Percentiles rank a stretch among this genome's conserved stretches.
phyloP scores from a whole-genome alignment of 2,329 filamentous ascomycete species.

The Grosmannia clavigera region DNA sequence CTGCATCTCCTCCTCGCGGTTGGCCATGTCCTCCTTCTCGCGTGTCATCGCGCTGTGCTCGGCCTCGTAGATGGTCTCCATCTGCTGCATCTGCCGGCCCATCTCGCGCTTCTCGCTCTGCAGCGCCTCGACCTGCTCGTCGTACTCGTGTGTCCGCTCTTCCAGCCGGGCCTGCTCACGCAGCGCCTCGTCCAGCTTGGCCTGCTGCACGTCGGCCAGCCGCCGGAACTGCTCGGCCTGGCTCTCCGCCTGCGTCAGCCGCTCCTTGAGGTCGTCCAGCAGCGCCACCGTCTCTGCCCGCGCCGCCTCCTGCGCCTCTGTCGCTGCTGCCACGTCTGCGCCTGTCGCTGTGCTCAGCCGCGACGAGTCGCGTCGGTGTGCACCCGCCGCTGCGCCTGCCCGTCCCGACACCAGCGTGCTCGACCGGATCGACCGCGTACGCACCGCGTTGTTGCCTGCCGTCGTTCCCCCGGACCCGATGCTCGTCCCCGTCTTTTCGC shows the following conservation, averaged over 20 bases:
- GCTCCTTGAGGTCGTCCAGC: slow-evolving; percentile 74
- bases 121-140: slow-evolving; percentile 69
- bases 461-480: slow-evolving; percentile 16
- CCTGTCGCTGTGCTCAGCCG: slow-evolving; percentile 30
- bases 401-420: slow-evolving; percentile 61
- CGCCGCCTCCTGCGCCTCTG: slow-evolving; percentile 53
- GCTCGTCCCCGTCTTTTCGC: no score
- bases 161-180: slow-evolving; percentile 76
- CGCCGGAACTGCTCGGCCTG: slow-evolving; percentile 69
- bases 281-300: slow-evolving; percentile 68
- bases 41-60: slow-evolving; percentile 78
- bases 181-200: slow-evolving; percentile 74
- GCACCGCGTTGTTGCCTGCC: slow-evolving; percentile 25
- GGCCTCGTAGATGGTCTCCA: slow-evolving; percentile 85
- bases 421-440: slow-evolving; percentile 53
- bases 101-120: slow-evolving; percentile 77
- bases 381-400: slow-evolving; percentile 34
- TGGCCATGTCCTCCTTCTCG: slow-evolving; percentile 80
- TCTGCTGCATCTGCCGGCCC: slow-evolving; percentile 72
- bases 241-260: slow-evolving; percentile 68
- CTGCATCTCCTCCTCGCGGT: slow-evolving; percentile 83
- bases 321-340: slow-evolving; percentile 15
- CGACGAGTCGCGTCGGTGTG: slow-evolving; percentile 44
- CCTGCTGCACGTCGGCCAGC: slow-evolving; percentile 73
- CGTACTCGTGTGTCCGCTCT: slow-evolving; percentile 75